Percentiles rank a stretch among this genome's conserved stretches.
phyloP scores from a whole-genome alignment of 2,329 filamentous ascomycete genomes.

The Xylaria sp. region DNA sequence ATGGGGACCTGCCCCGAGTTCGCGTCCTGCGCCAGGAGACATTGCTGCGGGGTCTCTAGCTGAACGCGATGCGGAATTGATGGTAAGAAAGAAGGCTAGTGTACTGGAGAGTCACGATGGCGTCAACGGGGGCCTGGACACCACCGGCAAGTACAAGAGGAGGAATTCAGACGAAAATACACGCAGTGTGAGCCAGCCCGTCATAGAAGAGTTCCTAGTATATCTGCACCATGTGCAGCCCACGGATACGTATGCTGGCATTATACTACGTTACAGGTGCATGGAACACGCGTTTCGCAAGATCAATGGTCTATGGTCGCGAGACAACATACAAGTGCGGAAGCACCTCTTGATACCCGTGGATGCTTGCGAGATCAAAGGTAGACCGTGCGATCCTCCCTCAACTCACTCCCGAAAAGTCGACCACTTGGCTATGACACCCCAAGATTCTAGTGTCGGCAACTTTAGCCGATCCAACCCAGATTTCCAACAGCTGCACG shows the following conservation, averaged over 20 bases:
- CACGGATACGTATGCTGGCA: constrained; percentile 87
- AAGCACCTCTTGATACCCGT: constrained; percentile 86
- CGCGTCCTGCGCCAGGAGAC: constrained; percentile 55
- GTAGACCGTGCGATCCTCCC: constrained; percentile 71
- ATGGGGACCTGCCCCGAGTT: constrained; percentile 62
- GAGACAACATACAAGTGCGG: constrained; percentile 87
- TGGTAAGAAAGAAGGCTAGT: constrained; percentile 66
- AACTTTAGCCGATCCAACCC: constrained; percentile 36
- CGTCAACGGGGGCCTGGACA: constrained; percentile 67
- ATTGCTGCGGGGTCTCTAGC: constrained; percentile 65
- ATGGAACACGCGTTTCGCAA: constrained; percentile 83
- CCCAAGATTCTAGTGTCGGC: constrained; percentile 50
- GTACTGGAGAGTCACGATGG: constrained; percentile 70
- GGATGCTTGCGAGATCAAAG: constrained; percentile 86
- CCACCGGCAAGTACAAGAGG: constrained; percentile 68
- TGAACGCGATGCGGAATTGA: constrained; percentile 64
- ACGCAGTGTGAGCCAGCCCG: constrained; percentile 60
- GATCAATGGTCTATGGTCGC: constrained; percentile 93
- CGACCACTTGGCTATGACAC: constrained; percentile 64
- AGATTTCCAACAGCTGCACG: constrained; percentile 46
- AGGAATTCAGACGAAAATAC: constrained; percentile 73
- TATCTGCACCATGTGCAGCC: constrained; percentile 89
- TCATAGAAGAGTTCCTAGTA: constrained; percentile 79
- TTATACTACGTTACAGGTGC: constrained; percentile 91
- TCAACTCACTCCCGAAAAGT: constrained; percentile 55